Percentiles rank a stretch among this genome's conserved stretches.
Evolutionary conservation across 768 basidiomycete genomes (phyloP).

Genomic region (Termitomyces sp.): DNA sequence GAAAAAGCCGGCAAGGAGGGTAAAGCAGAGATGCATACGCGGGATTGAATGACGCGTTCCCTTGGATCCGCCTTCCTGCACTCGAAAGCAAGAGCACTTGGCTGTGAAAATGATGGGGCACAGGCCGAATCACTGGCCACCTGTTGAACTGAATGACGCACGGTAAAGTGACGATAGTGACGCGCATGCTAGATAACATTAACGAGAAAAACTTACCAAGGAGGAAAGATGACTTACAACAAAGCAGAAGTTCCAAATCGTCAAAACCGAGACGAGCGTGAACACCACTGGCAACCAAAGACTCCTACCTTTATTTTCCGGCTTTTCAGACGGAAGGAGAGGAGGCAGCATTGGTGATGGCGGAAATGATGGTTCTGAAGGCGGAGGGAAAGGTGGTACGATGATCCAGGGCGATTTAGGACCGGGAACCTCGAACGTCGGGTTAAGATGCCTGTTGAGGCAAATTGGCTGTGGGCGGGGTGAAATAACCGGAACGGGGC

Average conservation of each 20-base stretch:
- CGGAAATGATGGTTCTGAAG: background rate
- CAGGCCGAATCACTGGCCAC: background rate
- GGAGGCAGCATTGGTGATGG: background rate
- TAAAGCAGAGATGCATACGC: background rate
- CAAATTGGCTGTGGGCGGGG: conserved; percentile 1
- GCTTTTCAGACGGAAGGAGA: background rate
- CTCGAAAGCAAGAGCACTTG: background rate
- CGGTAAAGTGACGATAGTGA: too few species aligned
- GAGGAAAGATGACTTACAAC: background rate
- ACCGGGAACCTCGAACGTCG: conserved; percentile 5
- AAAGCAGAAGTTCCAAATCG: background rate
- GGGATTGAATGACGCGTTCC: background rate
- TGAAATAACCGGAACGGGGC: background rate
- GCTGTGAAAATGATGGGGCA: background rate
- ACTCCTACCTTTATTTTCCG: background rate
- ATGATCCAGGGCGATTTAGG: background rate
- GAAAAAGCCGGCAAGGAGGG: background rate
- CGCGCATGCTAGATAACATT: background rate
- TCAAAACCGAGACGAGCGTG: background rate
- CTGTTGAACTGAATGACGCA: background rate
- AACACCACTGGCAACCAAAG: background rate
- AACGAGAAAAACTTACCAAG: background rate
- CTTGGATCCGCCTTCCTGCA: background rate
- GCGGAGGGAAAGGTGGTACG: background rate
- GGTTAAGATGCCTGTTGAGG: background rate